Percentiles rank a stretch among this genome's conserved stretches.
phyloP scores from a whole-genome alignment of 257 asterid genomes.

The Salvia splendens region DNA sequence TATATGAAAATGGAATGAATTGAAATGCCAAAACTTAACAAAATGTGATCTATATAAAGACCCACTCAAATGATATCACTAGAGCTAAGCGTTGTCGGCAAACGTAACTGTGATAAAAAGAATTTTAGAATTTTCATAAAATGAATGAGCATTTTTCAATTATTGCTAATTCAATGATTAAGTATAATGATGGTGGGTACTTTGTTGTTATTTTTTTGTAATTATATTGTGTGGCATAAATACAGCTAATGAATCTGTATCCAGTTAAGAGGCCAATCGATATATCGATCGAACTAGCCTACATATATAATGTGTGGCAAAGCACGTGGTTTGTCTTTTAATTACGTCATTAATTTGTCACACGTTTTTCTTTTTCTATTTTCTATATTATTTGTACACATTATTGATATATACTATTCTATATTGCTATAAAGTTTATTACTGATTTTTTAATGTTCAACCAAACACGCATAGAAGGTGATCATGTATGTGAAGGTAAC shows the following conservation, averaged over 20 bases:
- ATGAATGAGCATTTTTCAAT: conserved; percentile 24
- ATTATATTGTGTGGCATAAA: background rate
- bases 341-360: conserved; percentile 26
- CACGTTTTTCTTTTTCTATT: background rate
- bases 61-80: background rate
- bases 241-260: conserved; percentile 27
- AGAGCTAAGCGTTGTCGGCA: background rate
- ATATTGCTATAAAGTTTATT: too few relatives aligned
- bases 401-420: background rate
- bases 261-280: conserved; percentile 18
- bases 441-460: too few relatives aligned
- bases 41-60: background rate
- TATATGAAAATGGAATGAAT: too few relatives aligned
- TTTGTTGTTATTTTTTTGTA: background rate
- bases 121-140: background rate
- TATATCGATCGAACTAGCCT: conserved; percentile 9
- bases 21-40: too few relatives aligned
- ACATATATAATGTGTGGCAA: background rate
- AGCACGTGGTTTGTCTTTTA: conserved; percentile 36
- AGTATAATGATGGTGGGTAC: conserved; percentile 10
- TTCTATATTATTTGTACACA: background rate
- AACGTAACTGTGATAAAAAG: background rate
- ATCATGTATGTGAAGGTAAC: too few relatives aligned
- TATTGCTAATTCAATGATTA: conserved; percentile 27
- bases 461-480: too few relatives aligned